phyloP scores from a whole-genome alignment of 2,329 filamentous ascomycete species.

The Corynespora cassiicola region DNA sequence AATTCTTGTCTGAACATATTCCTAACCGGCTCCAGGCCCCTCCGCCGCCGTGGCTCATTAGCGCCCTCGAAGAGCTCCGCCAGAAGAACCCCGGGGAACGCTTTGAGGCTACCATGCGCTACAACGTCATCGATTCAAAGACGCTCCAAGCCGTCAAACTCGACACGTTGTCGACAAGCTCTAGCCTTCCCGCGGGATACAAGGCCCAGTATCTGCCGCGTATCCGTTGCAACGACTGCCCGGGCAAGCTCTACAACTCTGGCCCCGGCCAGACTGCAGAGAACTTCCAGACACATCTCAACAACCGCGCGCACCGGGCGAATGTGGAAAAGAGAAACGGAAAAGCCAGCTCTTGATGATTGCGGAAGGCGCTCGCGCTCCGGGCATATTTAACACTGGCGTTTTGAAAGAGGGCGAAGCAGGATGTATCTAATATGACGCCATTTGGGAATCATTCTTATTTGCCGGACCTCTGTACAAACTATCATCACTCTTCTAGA shows the following conservation, averaged over 20 bases:
- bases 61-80: constrained; percentile 75
- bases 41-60: constrained; percentile 83
- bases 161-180: constrained; percentile 52
- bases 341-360: constrained; percentile 9
- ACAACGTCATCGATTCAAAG: constrained; percentile 75
- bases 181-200: constrained; percentile 66
- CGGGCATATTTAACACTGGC: constrained; percentile 5
- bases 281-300: constrained; percentile 92
- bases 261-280: constrained; percentile 83
- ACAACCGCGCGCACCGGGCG: constrained; percentile 73
- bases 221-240: constrained; percentile 91
- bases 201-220: constrained; percentile 86
- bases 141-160: constrained; percentile 61
- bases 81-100: constrained; percentile 76
- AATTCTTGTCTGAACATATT: constrained; percentile 1
- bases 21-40: constrained; percentile 67
- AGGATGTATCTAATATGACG: constrained; percentile 2
- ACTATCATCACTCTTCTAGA: too few relatives aligned
- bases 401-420: constrained; percentile 3
- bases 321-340: constrained; percentile 43
- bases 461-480: constrained; percentile 25
- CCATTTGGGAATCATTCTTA: constrained; percentile 6
- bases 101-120: constrained; percentile 92
- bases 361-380: background rate
- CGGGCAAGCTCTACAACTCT: constrained; percentile 91